Evolutionary conservation across 306 rosid genomes (phyloP).

Genomic region (Parietaria judaica): DNA sequence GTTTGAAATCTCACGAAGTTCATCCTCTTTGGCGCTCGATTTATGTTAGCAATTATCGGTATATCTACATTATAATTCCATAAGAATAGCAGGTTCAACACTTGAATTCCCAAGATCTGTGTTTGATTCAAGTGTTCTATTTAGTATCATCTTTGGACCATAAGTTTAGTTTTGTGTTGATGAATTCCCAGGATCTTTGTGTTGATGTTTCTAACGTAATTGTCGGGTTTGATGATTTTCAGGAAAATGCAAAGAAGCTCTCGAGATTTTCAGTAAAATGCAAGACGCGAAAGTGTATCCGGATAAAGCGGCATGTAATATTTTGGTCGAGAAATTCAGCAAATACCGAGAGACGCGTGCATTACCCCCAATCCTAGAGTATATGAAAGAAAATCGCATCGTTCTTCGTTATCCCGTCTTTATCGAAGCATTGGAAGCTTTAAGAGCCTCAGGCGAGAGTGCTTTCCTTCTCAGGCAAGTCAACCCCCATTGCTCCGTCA

Average conservation of each 20-base stretch:
- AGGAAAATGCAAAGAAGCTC: constrained; percentile 71
- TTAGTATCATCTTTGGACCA: not conserved
- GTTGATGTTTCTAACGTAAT: not conserved
- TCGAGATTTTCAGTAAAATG: constrained; percentile 62
- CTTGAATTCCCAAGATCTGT: not conserved
- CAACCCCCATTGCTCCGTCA: constrained; percentile 50
- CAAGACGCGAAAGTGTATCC: constrained; percentile 75
- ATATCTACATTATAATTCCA: too few species aligned
- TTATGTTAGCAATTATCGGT: too few species aligned
- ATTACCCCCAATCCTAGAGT: constrained; percentile 44
- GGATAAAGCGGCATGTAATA: constrained; percentile 82
- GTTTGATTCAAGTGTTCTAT: not conserved
- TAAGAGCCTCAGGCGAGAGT: constrained; percentile 43
- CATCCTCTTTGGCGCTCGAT: too few species aligned
- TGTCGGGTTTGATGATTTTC: constrained; percentile 22
- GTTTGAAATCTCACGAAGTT: too few species aligned
- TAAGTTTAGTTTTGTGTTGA: not conserved
- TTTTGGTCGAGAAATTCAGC: constrained; percentile 60
- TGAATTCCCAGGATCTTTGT: too few species aligned
- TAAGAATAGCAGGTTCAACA: not conserved
- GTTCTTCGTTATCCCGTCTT: constrained; percentile 68
- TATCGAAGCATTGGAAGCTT: constrained; percentile 45
- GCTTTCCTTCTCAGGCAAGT: constrained; percentile 60
- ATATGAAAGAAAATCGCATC: constrained; percentile 59
- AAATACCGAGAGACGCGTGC: constrained; percentile 40